Evolutionary conservation across 129 eudicot species (phyloP).

Genomic region (Rutidosis leptorrhynchoides): DNA sequence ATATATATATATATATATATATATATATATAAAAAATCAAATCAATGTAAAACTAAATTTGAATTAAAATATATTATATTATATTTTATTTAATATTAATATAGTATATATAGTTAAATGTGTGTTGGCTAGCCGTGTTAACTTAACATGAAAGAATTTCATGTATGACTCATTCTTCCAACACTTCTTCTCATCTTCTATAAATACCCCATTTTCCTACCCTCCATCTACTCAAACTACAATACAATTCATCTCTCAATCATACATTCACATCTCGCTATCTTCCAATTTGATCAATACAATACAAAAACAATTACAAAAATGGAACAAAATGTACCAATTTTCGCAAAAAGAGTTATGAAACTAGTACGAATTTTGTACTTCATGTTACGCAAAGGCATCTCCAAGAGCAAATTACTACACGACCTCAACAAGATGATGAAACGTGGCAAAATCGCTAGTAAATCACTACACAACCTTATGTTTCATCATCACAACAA

Average conservation of each 20-base stretch:
- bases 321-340: conserved; percentile 53
- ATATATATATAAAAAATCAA: no score
- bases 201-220: conserved; percentile 31
- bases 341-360: conserved; percentile 48
- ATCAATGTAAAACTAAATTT: no score
- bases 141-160: conserved; percentile 16
- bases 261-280: background rate
- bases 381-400: conserved; percentile 52
- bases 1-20: no score
- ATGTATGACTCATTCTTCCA: conserved; percentile 7
- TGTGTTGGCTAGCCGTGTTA: background rate
- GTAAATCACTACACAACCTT: conserved; percentile 45
- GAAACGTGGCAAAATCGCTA: conserved; percentile 54
- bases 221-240: conserved; percentile 13
- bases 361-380: conserved; percentile 39
- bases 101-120: no score
- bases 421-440: conserved; percentile 48
- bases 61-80: no score
- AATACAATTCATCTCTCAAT: conserved; percentile 2
- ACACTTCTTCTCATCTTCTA: background rate
- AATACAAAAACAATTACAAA: conserved; percentile 10
- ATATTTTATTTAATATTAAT: no score
- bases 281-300: background rate
- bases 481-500: conserved; percentile 23
- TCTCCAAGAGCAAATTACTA: conserved; percentile 46